Conservation (phyloP, 352 stramenopile species). For the Blastocystis sp. region DNA sequence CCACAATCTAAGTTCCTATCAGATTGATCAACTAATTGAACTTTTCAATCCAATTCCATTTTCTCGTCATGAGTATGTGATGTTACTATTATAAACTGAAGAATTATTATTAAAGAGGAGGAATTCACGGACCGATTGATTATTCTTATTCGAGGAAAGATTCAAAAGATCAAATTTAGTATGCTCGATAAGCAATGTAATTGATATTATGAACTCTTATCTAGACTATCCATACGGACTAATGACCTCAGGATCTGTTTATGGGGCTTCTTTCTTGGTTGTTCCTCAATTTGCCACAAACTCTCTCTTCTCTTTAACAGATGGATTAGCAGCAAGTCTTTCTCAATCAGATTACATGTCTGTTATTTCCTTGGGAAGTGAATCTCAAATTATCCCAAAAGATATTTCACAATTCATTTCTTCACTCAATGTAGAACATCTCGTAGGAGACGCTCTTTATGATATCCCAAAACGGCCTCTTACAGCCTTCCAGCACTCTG, state of each 20-base stretch:
- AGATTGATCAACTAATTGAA: background rate
- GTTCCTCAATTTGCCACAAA: conserved; percentile 9
- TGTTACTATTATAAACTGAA: background rate
- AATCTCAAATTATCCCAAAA: background rate
- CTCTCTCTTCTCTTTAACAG: conserved; percentile 22
- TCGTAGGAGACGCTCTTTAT: background rate
- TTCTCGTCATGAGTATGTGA: background rate
- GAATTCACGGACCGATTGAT: background rate
- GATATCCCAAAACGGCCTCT: background rate
- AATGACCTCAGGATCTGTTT: background rate
- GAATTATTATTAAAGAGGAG: background rate
- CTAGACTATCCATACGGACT: conserved; percentile 40
- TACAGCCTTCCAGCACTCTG: background rate
- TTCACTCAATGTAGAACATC: background rate
- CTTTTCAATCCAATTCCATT: conserved; percentile 13
- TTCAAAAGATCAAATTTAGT: conserved; percentile 28
- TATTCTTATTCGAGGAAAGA: background rate
- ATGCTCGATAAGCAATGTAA: background rate
- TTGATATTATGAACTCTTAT: background rate
- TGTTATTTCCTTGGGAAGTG: conserved; percentile 26
- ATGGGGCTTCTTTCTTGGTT: background rate
- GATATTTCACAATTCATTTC: background rate
- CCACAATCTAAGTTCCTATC: background rate
- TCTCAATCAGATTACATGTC: conserved; percentile 44
- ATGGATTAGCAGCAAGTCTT: background rate